Percentiles rank a stretch among this genome's conserved stretches.
Evolutionary conservation across 2,329 filamentous ascomycete genomes (phyloP).

Genomic region (Eurotiales sp.): DNA sequence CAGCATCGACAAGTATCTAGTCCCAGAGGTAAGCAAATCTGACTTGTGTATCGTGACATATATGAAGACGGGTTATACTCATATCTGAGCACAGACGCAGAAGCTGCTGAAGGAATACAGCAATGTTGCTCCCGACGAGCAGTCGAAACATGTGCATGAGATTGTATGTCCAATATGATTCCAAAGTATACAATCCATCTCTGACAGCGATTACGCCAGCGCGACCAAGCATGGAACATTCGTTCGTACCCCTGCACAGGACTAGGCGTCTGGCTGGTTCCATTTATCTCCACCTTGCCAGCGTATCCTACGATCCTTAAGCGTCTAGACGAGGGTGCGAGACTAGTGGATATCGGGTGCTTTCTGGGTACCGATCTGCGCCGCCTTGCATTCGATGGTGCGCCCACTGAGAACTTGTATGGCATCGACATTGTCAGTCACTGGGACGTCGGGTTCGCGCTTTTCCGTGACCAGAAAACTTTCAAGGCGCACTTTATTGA

Average conservation of each 20-base stretch:
- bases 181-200: background rate
- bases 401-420: constrained; percentile 46
- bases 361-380: constrained; percentile 11
- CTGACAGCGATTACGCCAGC: background rate
- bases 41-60: too few species aligned
- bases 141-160: constrained; percentile 10
- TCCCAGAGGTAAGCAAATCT: background rate
- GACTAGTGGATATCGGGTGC: constrained; percentile 7
- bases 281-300: constrained; percentile 7
- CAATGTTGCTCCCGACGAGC: constrained; percentile 1
- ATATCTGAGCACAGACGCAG: background rate
- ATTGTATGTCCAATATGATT: background rate
- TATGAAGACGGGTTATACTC: too few species aligned
- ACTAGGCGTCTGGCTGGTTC: constrained; percentile 8
- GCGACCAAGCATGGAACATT: constrained; percentile 11
- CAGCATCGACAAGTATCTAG: constrained; percentile 6
- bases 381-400: constrained; percentile 44
- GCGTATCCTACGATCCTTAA: background rate
- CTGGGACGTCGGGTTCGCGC: constrained; percentile 58
- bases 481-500: constrained; percentile 49
- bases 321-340: background rate
- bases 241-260: constrained; percentile 9
- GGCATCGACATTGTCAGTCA: constrained; percentile 51
- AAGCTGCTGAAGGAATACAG: constrained; percentile 8
- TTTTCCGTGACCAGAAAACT: constrained; percentile 57